A percentile compares a stretch with the other conserved stretches of the same genome.
These are phyloP conservation scores for Vanilla planifolia DNA, from an alignment of 106 monocot species.

Conservation along the genomic window DNA sequence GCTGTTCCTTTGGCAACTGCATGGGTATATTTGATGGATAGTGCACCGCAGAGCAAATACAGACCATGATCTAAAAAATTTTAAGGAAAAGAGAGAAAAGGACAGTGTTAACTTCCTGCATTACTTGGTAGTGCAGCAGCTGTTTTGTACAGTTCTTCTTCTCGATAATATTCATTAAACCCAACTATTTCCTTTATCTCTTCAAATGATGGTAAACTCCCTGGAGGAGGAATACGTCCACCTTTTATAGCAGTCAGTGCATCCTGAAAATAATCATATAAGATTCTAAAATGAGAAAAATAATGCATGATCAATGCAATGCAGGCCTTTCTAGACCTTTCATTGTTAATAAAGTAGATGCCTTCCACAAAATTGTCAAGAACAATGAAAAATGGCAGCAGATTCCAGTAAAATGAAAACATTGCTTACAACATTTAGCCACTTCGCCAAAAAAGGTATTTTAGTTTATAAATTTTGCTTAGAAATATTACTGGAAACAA, in stretches of 20 bases:
- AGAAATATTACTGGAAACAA: too few relatives aligned
- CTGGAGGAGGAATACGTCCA: conserved; percentile 80
- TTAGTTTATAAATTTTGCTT: too few relatives aligned
- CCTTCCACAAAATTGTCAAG: too few relatives aligned
- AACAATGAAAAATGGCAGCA: too few relatives aligned
- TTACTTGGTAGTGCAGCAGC: conserved; percentile 16
- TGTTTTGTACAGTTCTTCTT: conserved; percentile 67
- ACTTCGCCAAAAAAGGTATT: too few relatives aligned
- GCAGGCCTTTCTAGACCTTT: too few relatives aligned
- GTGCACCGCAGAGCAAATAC: background rate
- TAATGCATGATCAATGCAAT: background rate
- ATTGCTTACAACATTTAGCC: too few relatives aligned
- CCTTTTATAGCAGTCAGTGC: conserved; percentile 85
- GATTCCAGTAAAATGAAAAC: too few relatives aligned
- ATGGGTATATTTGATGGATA: background rate
- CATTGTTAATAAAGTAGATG: too few relatives aligned
- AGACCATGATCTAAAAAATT: background rate
- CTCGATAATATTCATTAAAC: conserved; percentile 87
- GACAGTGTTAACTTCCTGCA: background rate
- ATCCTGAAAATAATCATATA: conserved; percentile 46
- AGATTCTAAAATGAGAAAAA: background rate
- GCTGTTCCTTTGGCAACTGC: background rate
- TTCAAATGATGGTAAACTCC: conserved; percentile 81
- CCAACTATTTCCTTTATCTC: conserved; percentile 88
- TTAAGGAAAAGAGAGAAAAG: background rate